phyloP scores from a whole-genome alignment of 345 rosid genomes.

The Cardamine resedifolia region DNA sequence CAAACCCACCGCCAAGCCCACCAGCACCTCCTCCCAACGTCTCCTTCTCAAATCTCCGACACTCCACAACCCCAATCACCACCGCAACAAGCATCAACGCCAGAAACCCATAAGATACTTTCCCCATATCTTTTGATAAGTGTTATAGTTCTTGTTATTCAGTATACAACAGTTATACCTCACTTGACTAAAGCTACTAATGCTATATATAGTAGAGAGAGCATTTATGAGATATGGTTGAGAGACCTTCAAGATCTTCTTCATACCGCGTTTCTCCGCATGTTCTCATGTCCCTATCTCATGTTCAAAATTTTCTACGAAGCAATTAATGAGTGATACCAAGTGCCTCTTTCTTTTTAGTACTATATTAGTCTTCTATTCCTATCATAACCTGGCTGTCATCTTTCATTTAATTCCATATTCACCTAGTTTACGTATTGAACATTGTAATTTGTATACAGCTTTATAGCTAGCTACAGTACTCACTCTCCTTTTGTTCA shows the following conservation, averaged over 20 bases:
- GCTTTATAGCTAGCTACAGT: neutral
- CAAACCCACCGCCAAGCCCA: slow-evolving; percentile 40
- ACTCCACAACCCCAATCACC: slow-evolving; percentile 32
- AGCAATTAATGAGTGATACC: slow-evolving; percentile 30
- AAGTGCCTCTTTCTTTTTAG: neutral
- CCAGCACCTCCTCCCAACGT: slow-evolving; percentile 35
- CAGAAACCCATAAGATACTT: slow-evolving; percentile 30
- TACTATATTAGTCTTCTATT: neutral
- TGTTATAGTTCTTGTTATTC: neutral
- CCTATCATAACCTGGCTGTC: slow-evolving; percentile 13
- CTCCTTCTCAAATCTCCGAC: slow-evolving; percentile 36
- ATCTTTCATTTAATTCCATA: slow-evolving; percentile 27
- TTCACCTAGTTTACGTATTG: neutral
- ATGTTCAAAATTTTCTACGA: slow-evolving; percentile 30
- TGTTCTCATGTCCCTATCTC: slow-evolving; percentile 38
- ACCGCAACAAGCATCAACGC: slow-evolving; percentile 19
- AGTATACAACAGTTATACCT: slow-evolving; percentile 21
- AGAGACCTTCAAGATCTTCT: slow-evolving; percentile 6
- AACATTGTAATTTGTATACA: neutral
- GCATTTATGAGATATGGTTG: slow-evolving; percentile 39
- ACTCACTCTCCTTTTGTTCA: neutral
- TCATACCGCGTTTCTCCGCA: slow-evolving; percentile 28
- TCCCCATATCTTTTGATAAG: slow-evolving; percentile 28
- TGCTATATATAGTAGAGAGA: slow-evolving; percentile 24
- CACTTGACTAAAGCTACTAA: slow-evolving; percentile 4